Evolutionary conservation across 2,329 filamentous ascomycete genomes (phyloP).

Genomic region (Coniella vitis): DNA sequence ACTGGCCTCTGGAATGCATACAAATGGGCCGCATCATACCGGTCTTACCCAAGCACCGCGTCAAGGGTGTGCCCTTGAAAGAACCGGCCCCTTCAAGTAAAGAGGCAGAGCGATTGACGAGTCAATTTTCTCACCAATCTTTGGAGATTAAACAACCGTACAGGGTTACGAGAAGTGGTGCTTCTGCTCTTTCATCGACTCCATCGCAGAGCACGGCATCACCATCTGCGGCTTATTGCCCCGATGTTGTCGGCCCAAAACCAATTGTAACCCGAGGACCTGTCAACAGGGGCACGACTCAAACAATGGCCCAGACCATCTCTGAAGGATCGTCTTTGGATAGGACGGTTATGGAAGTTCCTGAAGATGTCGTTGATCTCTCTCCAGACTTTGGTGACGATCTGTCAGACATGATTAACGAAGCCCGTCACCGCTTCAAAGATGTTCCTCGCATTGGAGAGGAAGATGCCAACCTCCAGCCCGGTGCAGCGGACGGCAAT

Average conservation of each 20-base stretch:
- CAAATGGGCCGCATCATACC: conserved; percentile 48
- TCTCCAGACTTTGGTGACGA: conserved; percentile 37
- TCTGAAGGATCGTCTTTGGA: neutral
- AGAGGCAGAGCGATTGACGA: conserved; percentile 15
- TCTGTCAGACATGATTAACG: conserved; percentile 57
- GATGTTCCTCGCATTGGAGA: conserved; percentile 47
- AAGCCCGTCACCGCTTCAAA: conserved; percentile 49
- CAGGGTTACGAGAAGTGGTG: conserved; percentile 30
- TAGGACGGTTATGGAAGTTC: conserved; percentile 4
- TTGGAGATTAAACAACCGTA: conserved; percentile 43
- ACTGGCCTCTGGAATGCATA: conserved; percentile 64
- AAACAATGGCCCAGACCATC: neutral
- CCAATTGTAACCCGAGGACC: neutral
- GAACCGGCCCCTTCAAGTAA: conserved; percentile 13
- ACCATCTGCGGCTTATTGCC: neutral
- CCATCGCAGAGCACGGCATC: conserved; percentile 7
- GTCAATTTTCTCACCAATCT: conserved; percentile 27
- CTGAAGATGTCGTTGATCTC: neutral
- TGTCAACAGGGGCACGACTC: too few species aligned
- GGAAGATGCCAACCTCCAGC: conserved; percentile 37
- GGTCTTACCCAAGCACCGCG: conserved; percentile 50
- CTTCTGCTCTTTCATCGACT: conserved; percentile 32
- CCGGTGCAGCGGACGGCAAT: conserved; percentile 18
- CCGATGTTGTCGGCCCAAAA: neutral
- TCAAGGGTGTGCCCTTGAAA: conserved; percentile 40